Conservation (phyloP, 371 early-diverging fungal genomes). For the Zancudomyces culisetae region DNA sequence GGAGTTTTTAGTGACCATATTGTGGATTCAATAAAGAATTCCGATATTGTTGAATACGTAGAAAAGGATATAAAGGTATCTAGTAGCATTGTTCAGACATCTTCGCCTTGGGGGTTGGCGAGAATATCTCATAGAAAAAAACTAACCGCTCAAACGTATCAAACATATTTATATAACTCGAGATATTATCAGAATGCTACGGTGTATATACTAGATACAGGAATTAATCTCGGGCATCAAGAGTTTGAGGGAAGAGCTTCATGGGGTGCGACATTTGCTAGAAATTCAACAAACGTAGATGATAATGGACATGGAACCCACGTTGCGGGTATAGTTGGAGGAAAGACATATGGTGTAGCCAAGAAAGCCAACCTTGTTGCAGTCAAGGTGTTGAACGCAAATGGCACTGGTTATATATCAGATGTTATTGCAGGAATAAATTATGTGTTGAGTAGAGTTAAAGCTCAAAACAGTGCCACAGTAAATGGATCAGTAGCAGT, state of each 20-base stretch:
- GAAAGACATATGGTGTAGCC: conserved; percentile 74
- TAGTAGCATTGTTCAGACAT: conserved; percentile 38
- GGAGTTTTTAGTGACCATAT: conserved; percentile 47
- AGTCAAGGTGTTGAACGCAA: conserved; percentile 77
- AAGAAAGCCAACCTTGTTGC: conserved; percentile 78
- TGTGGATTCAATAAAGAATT: conserved; percentile 44
- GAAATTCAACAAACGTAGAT: conserved; percentile 53
- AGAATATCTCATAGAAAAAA: conserved; percentile 59
- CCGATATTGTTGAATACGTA: conserved; percentile 61
- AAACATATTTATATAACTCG: conserved; percentile 50
- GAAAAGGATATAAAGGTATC: conserved; percentile 72
- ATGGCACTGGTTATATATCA: conserved; percentile 63
- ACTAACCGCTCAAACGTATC: conserved; percentile 36
- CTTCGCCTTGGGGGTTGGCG: conserved; percentile 84
- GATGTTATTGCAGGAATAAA: conserved; percentile 57
- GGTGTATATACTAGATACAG: conserved; percentile 85
- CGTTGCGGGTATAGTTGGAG: conserved; percentile 86
- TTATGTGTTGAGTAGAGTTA: conserved; percentile 38
- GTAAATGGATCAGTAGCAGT: conserved; percentile 35
- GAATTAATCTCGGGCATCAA: conserved; percentile 58
- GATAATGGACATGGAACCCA: conserved; percentile 87
- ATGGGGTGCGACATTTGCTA: conserved; percentile 60
- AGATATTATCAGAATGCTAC: conserved; percentile 60
- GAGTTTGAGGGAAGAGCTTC: conserved; percentile 79
- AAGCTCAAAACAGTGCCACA: conserved; percentile 23